phyloP scores from a whole-genome alignment of 1,139 yeast genomes.

The Geotrichum cucujoidarum region DNA sequence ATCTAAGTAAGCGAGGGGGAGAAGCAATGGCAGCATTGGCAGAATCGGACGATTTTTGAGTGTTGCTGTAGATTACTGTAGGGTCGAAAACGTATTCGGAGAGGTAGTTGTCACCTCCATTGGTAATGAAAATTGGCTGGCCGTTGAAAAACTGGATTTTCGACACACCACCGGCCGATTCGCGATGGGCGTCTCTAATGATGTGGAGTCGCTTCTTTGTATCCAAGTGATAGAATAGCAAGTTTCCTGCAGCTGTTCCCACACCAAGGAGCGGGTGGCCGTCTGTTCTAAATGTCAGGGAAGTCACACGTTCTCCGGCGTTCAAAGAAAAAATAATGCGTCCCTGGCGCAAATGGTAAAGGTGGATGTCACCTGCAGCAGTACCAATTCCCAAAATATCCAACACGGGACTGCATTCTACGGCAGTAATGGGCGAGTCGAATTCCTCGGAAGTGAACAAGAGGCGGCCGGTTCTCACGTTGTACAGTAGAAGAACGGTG shows the following conservation, averaged over 20 bases:
- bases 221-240: conserved; percentile 78
- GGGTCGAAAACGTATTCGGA: conserved; percentile 95
- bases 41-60: conserved; percentile 31
- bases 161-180: conserved; percentile 74
- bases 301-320: conserved; percentile 56
- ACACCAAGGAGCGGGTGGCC: conserved; percentile 81
- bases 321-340: conserved; percentile 49
- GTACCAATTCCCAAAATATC: conserved; percentile 81
- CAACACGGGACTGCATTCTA: conserved; percentile 80
- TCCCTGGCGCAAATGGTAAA: conserved; percentile 69
- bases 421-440: conserved; percentile 47
- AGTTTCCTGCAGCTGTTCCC: conserved; percentile 74
- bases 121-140: conserved; percentile 85
- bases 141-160: conserved; percentile 77
- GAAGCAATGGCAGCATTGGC: conserved; percentile 63
- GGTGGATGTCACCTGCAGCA: conserved; percentile 56
- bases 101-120: conserved; percentile 86
- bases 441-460: conserved; percentile 53
- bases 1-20: conserved; percentile 88
- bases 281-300: conserved; percentile 88
- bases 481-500: conserved; percentile 55
- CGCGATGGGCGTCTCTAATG: conserved; percentile 65
- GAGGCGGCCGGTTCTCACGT: conserved; percentile 72
- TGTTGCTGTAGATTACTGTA: conserved; percentile 46
- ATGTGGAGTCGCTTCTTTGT: conserved; percentile 69